phyloP scores from a whole-genome alignment of 345 rosid genomes.

The Euphorbia tirucalli region DNA sequence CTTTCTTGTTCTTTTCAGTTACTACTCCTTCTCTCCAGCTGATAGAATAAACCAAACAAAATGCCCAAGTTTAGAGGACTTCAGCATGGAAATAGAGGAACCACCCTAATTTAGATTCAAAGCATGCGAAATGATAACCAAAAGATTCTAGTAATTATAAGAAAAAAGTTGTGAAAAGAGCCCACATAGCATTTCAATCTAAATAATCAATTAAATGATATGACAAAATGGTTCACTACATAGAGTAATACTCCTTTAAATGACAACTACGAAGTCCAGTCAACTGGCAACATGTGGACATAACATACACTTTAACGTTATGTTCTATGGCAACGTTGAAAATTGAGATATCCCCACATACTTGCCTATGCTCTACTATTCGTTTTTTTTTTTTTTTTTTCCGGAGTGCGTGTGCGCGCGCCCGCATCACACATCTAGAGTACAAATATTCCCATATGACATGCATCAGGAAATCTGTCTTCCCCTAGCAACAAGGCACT shows the following conservation, averaged over 20 bases:
- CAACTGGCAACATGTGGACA: background rate
- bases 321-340: no score
- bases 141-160: no score
- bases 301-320: no score
- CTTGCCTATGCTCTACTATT: no score
- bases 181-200: no score
- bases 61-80: background rate
- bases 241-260: background rate
- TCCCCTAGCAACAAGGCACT: background rate
- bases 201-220: background rate
- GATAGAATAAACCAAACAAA: conserved; percentile 24
- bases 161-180: no score
- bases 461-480: background rate
- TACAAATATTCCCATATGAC: no score
- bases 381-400: no score
- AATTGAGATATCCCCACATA: no score
- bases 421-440: no score
- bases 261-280: background rate
- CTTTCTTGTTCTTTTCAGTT: conserved; percentile 77
- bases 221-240: background rate
- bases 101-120: background rate
- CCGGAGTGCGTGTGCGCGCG: no score
- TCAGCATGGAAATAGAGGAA: background rate
- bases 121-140: background rate
- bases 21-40: conserved; percentile 98